These are phyloP conservation scores for Camellia granthamiana DNA, from an alignment of 148 eudicot species.

Conservation along the genomic window DNA sequence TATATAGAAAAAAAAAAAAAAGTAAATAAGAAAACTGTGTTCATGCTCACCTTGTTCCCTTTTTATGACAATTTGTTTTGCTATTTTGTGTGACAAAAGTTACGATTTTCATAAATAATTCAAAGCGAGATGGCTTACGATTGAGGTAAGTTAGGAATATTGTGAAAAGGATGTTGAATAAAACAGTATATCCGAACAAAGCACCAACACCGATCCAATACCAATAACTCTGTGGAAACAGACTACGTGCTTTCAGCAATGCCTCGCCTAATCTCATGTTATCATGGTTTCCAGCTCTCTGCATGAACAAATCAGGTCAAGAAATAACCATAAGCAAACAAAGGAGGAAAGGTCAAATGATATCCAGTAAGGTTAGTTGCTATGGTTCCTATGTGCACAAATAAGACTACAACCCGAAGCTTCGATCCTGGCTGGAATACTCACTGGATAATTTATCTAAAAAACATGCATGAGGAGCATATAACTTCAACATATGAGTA, in stretches of 20 bases:
- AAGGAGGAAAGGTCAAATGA: background rate
- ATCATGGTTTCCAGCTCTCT: slow-evolving; percentile 36
- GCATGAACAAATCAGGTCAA: slow-evolving; percentile 17
- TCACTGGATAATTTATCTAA: background rate
- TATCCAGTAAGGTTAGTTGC: background rate
- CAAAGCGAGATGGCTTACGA: slow-evolving; percentile 54
- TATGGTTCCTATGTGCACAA: background rate
- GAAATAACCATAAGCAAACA: background rate
- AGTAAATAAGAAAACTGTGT: background rate
- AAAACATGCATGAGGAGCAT: background rate
- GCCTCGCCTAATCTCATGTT: slow-evolving; percentile 53
- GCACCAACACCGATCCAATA: slow-evolving; percentile 94
- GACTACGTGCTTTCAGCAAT: slow-evolving; percentile 63
- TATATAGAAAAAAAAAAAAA: slow-evolving; percentile 21
- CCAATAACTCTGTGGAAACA: slow-evolving; percentile 88
- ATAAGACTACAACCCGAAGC: background rate
- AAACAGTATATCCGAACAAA: slow-evolving; percentile 69
- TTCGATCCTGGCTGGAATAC: background rate
- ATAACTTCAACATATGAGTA: too few relatives aligned
- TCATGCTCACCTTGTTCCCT: background rate
- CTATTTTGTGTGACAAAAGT: background rate
- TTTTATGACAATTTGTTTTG: background rate
- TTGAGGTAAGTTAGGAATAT: slow-evolving; percentile 68
- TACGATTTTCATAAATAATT: background rate
- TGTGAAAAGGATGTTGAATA: slow-evolving; percentile 84